Evolutionary conservation across 106 monocot species (phyloP).

Genomic region (Cymbidium sinense): DNA sequence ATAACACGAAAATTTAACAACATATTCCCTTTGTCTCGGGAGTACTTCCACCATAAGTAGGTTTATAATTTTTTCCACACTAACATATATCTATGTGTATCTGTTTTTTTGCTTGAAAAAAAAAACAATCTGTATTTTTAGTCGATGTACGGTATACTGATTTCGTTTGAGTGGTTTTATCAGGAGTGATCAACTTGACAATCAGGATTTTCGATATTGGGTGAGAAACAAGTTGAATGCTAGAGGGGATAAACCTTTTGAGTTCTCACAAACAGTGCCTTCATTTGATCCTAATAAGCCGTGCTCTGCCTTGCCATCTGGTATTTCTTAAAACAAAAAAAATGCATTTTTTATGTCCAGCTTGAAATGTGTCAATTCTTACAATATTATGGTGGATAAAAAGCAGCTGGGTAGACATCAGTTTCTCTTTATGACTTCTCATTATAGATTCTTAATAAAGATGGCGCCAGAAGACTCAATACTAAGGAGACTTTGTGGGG

Average conservation of each 20-base stretch:
- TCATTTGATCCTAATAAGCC: slow-evolving; percentile 42
- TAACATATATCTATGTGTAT: not conserved
- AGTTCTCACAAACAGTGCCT: slow-evolving; percentile 48
- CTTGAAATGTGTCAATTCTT: not conserved
- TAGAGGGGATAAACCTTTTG: slow-evolving; percentile 72
- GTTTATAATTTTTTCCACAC: slow-evolving; percentile 2
- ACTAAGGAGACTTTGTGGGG: too few relatives aligned
- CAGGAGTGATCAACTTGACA: slow-evolving; percentile 41
- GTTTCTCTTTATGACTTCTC: not conserved
- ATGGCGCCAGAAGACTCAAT: not conserved
- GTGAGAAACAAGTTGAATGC: slow-evolving; percentile 53
- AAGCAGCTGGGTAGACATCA: not conserved
- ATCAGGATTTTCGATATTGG: slow-evolving; percentile 46
- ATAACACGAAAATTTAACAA: slow-evolving; percentile 65
- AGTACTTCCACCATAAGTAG: slow-evolving; percentile 20
- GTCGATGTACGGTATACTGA: not conserved
- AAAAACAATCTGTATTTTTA: not conserved
- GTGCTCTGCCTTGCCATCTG: slow-evolving; percentile 4
- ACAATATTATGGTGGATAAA: not conserved
- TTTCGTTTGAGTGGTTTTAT: not conserved
- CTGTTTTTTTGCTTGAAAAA: not conserved
- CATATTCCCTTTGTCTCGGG: slow-evolving; percentile 58
- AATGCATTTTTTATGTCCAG: not conserved
- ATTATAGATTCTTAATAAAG: not conserved
- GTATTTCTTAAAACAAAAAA: slow-evolving; percentile 17